Base-by-base conservation (phyloP, 2,329 filamentous ascomycete species). In the Lecanicillium sp. region DNA sequence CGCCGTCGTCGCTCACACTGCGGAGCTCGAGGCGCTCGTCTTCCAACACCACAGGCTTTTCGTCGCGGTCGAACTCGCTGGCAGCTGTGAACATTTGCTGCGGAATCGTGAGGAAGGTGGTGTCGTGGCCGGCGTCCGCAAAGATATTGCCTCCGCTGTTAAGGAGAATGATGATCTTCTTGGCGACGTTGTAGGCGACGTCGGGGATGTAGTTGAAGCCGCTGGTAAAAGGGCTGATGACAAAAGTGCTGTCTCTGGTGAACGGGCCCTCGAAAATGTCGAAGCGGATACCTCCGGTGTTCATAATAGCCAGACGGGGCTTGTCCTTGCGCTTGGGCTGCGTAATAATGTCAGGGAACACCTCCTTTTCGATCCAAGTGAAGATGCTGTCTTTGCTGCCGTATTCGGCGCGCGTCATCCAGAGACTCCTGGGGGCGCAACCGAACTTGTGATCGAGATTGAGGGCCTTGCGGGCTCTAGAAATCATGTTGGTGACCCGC, bases 251-350 rank as follows among this genome's bases (percentile, higher is more conserved):
- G 62, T 98, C 93, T 32, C 82, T 81, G 0, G 93, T 97, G 61
- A 97, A 97, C 0, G 84, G 73, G 0, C 93, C 93, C 63, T 91
- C 82, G 74, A 96, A 95, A 52, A 98, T 87, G 64, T 98, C 93
- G 65, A 97, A 98, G 37, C 93, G 86, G 55, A 98, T 82, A 3
- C 87, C 87, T 21, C 93, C 93, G 0, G 88, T 95, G 66, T 98
- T 98, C 48, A 87, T 74, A 43, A 97, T 79, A 24, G 84, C 82
- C 10, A 97, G 68, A 6, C 80, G 77, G 9, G 89, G 76, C 33
- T 77, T 73, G 48, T 82, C 74, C 20, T 75, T 71, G 4, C 84
- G 74, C 26, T 74, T 68, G 33, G 77, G 61, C 48, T 80, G 81
- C 48, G 70, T 67, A 26, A 90, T 68, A 2, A 84, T 69, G 36